Evolutionary conservation across 2,329 filamentous ascomycete species (phyloP), one percentile per base, ranked within the genome.

Genomic region (Ascochyta fabae): DNA sequence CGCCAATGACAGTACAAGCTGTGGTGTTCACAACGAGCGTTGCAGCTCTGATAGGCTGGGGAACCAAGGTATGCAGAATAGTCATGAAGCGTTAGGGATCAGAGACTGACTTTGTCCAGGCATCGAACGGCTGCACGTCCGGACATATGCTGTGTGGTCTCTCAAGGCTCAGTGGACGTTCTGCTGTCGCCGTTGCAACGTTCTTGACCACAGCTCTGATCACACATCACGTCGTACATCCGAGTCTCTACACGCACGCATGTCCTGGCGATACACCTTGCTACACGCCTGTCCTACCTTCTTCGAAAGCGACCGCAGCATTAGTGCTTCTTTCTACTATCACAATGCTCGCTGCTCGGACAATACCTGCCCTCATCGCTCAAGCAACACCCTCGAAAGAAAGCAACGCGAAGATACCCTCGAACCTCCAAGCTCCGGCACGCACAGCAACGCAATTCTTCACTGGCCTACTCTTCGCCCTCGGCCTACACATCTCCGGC

Each of bases 101-200:
- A 15, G 46, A 31, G 6, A 33, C 56, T 69, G 38, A 71, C 41
- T 36, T 12, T 9, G 8, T 2, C 15, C 8, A 73, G 71, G 50
- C 54, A 39, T 65, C 69, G 6, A 76, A 77, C 49, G 82, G 82
- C 16, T 84, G 82, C 61, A 84, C 82, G 9, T 83, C 81, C 2
- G 82, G 82, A 47, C 82, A 84, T 61, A 83, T 84, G 79, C 78
- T 84, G 29, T 83, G 81, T 57, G 82, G 82, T 1, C 63, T 84
- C 4, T 77, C 80, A 5, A 77, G 81, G 36, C 72, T 82, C 24
- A 83, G 79, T 13, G 72, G 75, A n/a, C 78, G 81, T 43, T 84
- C 81, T 13, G 58, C 80, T 5, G 74, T 79, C 50, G 80, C 82
- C 10, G 69, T 73, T n/a, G 64, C 66, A 6, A 71, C 64, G 0